Conservation (phyloP, 2,329 filamentous ascomycete genomes). For the Sclerotinia minor region DNA sequence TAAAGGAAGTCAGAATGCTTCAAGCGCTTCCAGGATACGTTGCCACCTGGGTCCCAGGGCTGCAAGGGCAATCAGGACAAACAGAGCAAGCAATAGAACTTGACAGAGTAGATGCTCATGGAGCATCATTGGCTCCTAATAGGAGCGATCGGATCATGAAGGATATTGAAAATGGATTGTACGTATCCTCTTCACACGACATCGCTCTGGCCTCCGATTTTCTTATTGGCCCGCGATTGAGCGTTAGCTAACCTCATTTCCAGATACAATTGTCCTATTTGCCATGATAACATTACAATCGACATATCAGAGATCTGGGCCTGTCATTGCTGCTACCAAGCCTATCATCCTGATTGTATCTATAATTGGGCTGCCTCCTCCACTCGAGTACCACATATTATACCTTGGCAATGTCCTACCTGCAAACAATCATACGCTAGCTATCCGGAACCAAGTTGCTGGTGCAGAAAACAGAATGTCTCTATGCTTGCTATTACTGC, state of each 20-base stretch:
- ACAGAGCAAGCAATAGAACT: slow-evolving; percentile 7
- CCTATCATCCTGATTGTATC: not conserved
- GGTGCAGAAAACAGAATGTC: not conserved
- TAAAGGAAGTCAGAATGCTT: not conserved
- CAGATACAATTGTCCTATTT: slow-evolving; percentile 13
- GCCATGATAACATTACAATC: not conserved
- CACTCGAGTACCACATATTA: too few species aligned
- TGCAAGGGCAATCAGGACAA: not conserved
- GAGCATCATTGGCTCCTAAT: not conserved
- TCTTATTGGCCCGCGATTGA: too few species aligned
- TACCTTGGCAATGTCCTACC: not conserved
- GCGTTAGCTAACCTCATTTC: not conserved
- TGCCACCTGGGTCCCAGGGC: not conserved
- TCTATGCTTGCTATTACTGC: not conserved
- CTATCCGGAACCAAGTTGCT: not conserved
- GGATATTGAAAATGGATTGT: slow-evolving; percentile 13
- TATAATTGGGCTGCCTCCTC: not conserved
- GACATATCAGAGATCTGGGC: not conserved
- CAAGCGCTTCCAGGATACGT: not conserved
- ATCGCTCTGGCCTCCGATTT: too few species aligned
- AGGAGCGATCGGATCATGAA: not conserved
- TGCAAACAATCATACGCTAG: not conserved
- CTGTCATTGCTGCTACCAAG: not conserved
- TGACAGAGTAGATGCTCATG: not conserved
- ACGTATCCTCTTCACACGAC: not conserved